These are phyloP conservation scores for Pythium utonaiense DNA, from an alignment of 352 stramenopile species.

Conservation along the genomic window DNA sequence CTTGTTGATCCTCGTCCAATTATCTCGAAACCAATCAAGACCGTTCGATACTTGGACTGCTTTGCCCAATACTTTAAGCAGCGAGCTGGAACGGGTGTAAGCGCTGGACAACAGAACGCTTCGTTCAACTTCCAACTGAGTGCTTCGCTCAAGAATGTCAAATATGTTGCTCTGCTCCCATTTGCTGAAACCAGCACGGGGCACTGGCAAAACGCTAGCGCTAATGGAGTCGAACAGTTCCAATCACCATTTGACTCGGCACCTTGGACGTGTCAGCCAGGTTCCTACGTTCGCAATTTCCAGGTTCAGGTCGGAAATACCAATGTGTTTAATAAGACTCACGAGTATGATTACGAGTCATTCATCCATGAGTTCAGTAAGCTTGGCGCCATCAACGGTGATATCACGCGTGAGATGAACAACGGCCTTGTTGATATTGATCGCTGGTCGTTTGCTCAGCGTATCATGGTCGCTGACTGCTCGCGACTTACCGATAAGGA, in stretches of 20 bases:
- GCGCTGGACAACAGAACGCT: constrained; percentile 17
- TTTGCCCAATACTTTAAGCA: constrained; percentile 24
- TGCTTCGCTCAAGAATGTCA: constrained; percentile 23
- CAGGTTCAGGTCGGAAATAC: constrained; percentile 26
- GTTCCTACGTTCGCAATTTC: constrained; percentile 13
- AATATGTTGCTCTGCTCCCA: constrained; percentile 19
- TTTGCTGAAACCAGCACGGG: constrained; percentile 17
- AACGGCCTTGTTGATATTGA: constrained; percentile 25
- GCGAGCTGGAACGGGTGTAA: constrained; percentile 15
- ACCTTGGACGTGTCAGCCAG: constrained; percentile 25
- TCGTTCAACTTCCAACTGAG: constrained; percentile 22
- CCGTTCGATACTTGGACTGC: constrained; percentile 19
- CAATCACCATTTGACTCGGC: constrained; percentile 20
- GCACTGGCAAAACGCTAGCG: constrained; percentile 2
- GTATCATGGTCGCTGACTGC: background rate
- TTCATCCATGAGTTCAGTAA: constrained; percentile 22
- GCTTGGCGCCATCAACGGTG: constrained; percentile 24
- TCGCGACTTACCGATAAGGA: background rate
- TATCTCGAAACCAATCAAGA: constrained; percentile 26
- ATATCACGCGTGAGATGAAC: constrained; percentile 18
- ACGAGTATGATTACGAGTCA: constrained; percentile 21
- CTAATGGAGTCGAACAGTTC: constrained; percentile 13
- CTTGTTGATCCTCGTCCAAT: constrained; percentile 18
- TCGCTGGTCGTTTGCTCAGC: constrained; percentile 10
- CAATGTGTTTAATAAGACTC: constrained; percentile 27